Percentiles rank a stretch among this genome's conserved stretches.
These are phyloP conservation scores for Eudorina sp. DNA, from an alignment of 139 green algal species.

Conservation along the genomic window DNA sequence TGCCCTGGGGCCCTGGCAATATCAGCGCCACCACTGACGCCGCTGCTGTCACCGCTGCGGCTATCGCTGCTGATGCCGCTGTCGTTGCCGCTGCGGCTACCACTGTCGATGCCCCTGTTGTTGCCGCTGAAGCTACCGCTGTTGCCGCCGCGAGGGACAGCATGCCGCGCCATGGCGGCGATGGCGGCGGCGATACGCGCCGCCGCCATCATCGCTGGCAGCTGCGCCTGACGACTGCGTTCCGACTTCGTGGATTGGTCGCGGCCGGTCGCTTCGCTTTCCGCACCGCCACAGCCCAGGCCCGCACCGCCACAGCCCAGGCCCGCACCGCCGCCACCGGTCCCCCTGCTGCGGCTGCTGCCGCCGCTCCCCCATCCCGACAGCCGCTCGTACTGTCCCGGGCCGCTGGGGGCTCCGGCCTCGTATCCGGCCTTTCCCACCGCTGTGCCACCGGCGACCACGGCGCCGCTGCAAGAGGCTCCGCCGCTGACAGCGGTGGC, in stretches of 20 bases:
- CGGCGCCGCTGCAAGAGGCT: background rate
- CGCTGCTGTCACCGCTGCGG: background rate
- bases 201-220: too few species aligned
- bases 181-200: too few species aligned
- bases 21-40: background rate
- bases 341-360: background rate
- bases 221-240: too few species aligned
- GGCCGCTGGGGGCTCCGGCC: background rate
- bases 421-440: background rate
- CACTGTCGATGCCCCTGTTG: background rate
- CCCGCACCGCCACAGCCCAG: too few species aligned
- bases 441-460: background rate
- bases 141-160: too few species aligned
- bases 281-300: too few species aligned
- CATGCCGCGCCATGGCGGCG: too few species aligned
- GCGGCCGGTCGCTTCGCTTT: too few species aligned
- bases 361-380: background rate
- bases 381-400: background rate
- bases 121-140: background rate
- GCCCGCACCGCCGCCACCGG: background rate
- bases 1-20: too few species aligned
- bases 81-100: background rate
- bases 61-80: background rate
- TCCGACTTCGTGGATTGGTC: too few species aligned
- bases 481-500: background rate